Conservation (phyloP, 768 basidiomycete species). For the Hysterangium stoloniferum region DNA sequence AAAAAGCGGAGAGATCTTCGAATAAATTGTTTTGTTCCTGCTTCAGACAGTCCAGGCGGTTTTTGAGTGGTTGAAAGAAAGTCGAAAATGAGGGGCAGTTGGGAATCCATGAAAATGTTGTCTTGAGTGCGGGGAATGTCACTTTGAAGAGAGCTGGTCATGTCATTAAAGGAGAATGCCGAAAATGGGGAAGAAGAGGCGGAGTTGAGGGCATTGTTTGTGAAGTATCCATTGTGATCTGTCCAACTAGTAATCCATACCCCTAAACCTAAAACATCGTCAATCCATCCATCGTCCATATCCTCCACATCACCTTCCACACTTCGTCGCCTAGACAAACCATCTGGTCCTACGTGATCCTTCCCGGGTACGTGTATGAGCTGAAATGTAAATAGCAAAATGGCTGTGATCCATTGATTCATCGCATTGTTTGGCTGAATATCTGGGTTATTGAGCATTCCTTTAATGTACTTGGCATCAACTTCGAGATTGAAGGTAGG, state of each 20-base stretch:
- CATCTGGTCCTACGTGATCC: constrained; percentile 18
- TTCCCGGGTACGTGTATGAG: constrained; percentile 29
- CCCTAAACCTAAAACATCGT: constrained; percentile 15
- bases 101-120: neutral
- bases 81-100: neutral
- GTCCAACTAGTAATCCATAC: neutral
- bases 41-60: neutral
- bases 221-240: too few species aligned
- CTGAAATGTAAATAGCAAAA: constrained; percentile 30
- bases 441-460: constrained; percentile 34
- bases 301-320: constrained; percentile 12
- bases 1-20: constrained; percentile 3
- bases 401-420: constrained; percentile 36
- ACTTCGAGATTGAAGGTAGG: constrained; percentile 25
- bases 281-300: constrained; percentile 18
- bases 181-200: neutral
- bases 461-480: constrained; percentile 26
- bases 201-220: neutral
- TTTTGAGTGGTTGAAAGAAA: neutral
- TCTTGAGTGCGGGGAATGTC: constrained; percentile 8
- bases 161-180: neutral
- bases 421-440: constrained; percentile 29
- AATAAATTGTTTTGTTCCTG: neutral
- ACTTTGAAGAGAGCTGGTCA: neutral
- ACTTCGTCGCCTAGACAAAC: constrained; percentile 14